Conservation (phyloP, 208 protist genomes). For the Acanthamoeba sp. region DNA sequence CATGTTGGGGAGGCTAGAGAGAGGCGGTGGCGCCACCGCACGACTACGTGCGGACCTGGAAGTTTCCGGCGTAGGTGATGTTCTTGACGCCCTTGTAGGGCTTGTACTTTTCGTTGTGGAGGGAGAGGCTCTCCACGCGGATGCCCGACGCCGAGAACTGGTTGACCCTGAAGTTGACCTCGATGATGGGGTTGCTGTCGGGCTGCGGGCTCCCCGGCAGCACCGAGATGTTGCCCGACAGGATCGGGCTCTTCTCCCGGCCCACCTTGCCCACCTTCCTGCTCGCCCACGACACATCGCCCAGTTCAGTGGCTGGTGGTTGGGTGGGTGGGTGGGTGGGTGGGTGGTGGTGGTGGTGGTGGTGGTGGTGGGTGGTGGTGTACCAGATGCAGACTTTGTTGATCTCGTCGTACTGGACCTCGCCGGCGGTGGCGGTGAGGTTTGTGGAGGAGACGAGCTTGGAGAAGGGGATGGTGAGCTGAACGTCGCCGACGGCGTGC, state of each 20-base stretch:
- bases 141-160: constrained; percentile 48
- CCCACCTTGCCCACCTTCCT: constrained; percentile 83
- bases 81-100: constrained; percentile 85
- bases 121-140: constrained; percentile 76
- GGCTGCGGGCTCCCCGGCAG: constrained; percentile 36
- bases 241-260: constrained; percentile 72
- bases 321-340: background rate
- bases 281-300: background rate
- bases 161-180: constrained; percentile 57
- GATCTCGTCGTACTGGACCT: constrained; percentile 81
- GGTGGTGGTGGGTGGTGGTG: background rate
- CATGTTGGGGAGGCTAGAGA: too few relatives aligned
- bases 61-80: constrained; percentile 83
- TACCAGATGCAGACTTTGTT: constrained; percentile 77
- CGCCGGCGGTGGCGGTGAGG: constrained; percentile 79
- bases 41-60: constrained; percentile 81
- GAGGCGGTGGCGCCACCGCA: too few relatives aligned
- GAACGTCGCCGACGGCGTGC: constrained; percentile 80
- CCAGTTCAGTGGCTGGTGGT: background rate
- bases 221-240: constrained; percentile 73
- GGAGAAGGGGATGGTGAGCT: constrained; percentile 85
- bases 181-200: constrained; percentile 64
- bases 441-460: constrained; percentile 79
- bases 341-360: background rate
- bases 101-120: constrained; percentile 84